A percentile compares a stretch with the other conserved stretches of the same genome.
Evolutionary conservation across 805 yeast species (phyloP).

Genomic region (Ogataea kodamae): DNA sequence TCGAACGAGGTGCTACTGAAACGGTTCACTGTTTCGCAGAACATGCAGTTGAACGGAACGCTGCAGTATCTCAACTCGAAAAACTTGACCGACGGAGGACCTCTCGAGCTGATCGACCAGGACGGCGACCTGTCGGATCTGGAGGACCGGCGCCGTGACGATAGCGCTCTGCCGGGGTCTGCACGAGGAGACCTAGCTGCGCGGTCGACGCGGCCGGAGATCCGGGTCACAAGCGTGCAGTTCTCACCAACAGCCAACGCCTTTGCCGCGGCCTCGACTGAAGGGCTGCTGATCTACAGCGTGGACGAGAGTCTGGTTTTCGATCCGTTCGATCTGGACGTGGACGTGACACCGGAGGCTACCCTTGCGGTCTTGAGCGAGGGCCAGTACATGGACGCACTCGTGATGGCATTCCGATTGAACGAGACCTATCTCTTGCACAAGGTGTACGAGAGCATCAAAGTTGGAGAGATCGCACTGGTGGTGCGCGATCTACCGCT

Average conservation of each 20-base stretch:
- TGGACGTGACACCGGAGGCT: constrained; percentile 84
- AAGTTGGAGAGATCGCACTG: constrained; percentile 64
- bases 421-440: constrained; percentile 76
- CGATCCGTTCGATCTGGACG: constrained; percentile 93
- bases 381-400: constrained; percentile 65
- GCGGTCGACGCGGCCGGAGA: constrained; percentile 72
- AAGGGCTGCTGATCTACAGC: constrained; percentile 81
- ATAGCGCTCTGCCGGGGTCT: constrained; percentile 81
- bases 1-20: constrained; percentile 81
- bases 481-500: constrained; percentile 69
- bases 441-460: constrained; percentile 68
- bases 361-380: constrained; percentile 59
- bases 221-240: constrained; percentile 72
- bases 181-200: constrained; percentile 75
- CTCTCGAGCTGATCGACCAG: constrained; percentile 74
- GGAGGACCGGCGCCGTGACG: constrained; percentile 59
- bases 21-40: constrained; percentile 79
- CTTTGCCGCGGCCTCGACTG: constrained; percentile 94
- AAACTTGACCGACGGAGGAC: constrained; percentile 84
- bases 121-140: constrained; percentile 83
- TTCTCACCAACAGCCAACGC: constrained; percentile 89
- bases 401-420: constrained; percentile 90
- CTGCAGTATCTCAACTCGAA: constrained; percentile 71
- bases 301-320: constrained; percentile 71
- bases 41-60: constrained; percentile 91